Evolutionary conservation across 805 yeast genomes (phyloP).

Genomic region (Barnettozyma salicaria): DNA sequence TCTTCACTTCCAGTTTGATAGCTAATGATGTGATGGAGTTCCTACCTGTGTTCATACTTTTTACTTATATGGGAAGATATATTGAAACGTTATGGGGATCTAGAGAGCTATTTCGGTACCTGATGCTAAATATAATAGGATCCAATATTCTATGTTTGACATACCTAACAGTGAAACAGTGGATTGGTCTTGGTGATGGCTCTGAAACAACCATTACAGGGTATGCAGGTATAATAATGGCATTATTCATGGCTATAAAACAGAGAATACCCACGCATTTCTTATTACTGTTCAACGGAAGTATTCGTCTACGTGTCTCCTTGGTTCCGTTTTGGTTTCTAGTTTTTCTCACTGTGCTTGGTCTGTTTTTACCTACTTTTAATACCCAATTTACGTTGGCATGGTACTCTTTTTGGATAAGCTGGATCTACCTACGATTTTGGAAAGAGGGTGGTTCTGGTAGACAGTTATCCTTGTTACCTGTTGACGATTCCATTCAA

Average conservation of each 20-base stretch:
- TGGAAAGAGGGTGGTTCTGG: constrained; percentile 38
- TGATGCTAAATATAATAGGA: constrained; percentile 30
- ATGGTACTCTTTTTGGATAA: constrained; percentile 30
- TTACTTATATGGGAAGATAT: constrained; percentile 47
- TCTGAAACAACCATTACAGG: constrained; percentile 17
- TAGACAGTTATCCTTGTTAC: constrained; percentile 38
- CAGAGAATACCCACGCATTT: constrained; percentile 51
- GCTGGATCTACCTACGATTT: constrained; percentile 37
- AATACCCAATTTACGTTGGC: constrained; percentile 9
- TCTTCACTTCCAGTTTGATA: constrained; percentile 40
- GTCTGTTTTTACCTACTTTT: constrained; percentile 13
- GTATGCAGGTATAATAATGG: constrained; percentile 29
- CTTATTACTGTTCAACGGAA: constrained; percentile 42
- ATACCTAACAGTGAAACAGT: constrained; percentile 21
- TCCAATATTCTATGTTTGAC: constrained; percentile 34
- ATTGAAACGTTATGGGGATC: constrained; percentile 52
- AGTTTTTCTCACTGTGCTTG: constrained; percentile 16
- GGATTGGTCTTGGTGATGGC: background rate
- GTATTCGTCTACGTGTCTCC: constrained; percentile 31
- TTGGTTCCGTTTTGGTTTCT: constrained; percentile 26
- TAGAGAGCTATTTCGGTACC: constrained; percentile 38
- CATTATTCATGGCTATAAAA: constrained; percentile 48
- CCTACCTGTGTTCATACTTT: constrained; percentile 31
- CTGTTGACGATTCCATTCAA: constrained; percentile 32
- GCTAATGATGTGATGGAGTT: constrained; percentile 39